These are phyloP conservation scores for Starmerella apis DNA, from an alignment of 805 yeast species.

Conservation along the genomic window DNA sequence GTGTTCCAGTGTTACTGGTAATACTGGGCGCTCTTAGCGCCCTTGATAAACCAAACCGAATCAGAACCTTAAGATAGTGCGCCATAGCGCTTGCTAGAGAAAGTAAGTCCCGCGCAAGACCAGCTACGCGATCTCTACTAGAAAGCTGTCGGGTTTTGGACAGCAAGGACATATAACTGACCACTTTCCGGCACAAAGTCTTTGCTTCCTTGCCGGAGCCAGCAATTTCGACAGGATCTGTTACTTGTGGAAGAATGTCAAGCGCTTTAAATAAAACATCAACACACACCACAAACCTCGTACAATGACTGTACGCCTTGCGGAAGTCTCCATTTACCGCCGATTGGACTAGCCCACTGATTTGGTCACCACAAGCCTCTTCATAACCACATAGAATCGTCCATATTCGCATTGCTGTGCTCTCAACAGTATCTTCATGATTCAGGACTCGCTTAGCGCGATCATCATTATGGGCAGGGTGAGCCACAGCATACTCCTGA, in stretches of 20 bases:
- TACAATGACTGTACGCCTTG: slow-evolving; percentile 60
- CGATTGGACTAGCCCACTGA: slow-evolving; percentile 79
- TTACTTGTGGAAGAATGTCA: slow-evolving; percentile 34
- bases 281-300: slow-evolving; percentile 58
- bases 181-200: slow-evolving; percentile 76
- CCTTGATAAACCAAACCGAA: slow-evolving; percentile 66
- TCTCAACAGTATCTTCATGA: slow-evolving; percentile 57
- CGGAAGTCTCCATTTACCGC: slow-evolving; percentile 65
- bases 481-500: background rate
- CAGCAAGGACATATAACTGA: slow-evolving; percentile 75
- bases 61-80: slow-evolving; percentile 76
- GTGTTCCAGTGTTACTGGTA: background rate
- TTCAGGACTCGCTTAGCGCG: slow-evolving; percentile 17
- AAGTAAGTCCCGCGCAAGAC: slow-evolving; percentile 38
- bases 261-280: slow-evolving; percentile 69
- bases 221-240: slow-evolving; percentile 7
- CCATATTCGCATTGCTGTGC: slow-evolving; percentile 61
- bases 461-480: slow-evolving; percentile 9
- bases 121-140: slow-evolving; percentile 18
- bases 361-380: slow-evolving; percentile 78
- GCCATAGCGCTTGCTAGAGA: slow-evolving; percentile 84
- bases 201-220: slow-evolving; percentile 54
- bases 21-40: slow-evolving; percentile 48
- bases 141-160: slow-evolving; percentile 42
- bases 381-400: slow-evolving; percentile 76